Evolutionary conservation across 1,139 yeast genomes (phyloP).

Genomic region (Komagataea norvegica): DNA sequence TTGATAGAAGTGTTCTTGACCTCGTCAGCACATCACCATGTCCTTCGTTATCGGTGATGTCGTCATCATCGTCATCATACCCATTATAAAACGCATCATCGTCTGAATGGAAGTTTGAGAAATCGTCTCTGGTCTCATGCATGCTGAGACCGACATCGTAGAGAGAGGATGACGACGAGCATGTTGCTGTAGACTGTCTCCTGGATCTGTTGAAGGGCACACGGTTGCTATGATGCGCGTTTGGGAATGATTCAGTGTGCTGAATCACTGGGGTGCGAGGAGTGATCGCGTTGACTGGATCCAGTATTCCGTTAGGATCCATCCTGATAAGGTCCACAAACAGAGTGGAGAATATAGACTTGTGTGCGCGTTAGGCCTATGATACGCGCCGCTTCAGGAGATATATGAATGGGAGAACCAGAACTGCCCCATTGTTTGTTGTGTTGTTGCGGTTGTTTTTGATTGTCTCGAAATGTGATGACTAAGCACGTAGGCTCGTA

Average conservation of each 20-base stretch:
- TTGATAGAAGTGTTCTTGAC: slow-evolving; percentile 1
- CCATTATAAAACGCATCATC: slow-evolving; percentile 7
- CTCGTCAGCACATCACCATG: slow-evolving; percentile 6
- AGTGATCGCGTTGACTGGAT: not conserved
- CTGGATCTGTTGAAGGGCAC: slow-evolving; percentile 7
- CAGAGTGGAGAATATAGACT: no score
- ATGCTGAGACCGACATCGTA: slow-evolving; percentile 18
- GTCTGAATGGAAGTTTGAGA: slow-evolving; percentile 4
- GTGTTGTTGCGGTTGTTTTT: no score
- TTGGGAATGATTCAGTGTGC: not conserved
- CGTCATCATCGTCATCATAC: slow-evolving; percentile 14
- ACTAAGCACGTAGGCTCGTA: no score
- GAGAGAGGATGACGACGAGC: slow-evolving; percentile 23
- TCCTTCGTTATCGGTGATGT: slow-evolving; percentile 10
- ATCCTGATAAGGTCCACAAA: no score
- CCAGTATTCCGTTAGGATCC: no score
- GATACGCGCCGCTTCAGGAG: no score
- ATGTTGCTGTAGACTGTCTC: slow-evolving; percentile 15
- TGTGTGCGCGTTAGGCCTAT: no score
- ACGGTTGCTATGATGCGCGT: not conserved
- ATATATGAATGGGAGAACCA: no score
- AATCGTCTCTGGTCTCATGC: slow-evolving; percentile 7
- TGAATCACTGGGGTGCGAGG: slow-evolving; percentile 5
- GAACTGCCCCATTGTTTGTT: no score
- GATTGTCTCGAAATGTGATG: no score